phyloP scores from a whole-genome alignment of 1,284 basidiomycete species.

The Pseudozyma thailandica region DNA sequence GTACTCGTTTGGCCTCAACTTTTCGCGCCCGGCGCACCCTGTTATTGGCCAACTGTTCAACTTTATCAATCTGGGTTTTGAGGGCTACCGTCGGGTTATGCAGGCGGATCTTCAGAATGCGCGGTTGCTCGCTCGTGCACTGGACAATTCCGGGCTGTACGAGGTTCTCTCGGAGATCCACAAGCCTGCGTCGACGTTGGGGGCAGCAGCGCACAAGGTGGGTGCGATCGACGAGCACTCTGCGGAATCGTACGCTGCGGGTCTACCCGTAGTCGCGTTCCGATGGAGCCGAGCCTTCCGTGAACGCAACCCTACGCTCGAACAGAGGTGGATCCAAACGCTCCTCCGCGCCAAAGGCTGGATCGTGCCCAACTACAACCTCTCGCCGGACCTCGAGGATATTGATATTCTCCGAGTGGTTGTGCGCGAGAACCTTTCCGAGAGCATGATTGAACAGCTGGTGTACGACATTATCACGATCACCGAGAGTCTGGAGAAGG shows the following conservation, averaged over 20 bases:
- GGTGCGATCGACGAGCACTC: slow-evolving; percentile 58
- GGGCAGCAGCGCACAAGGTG: slow-evolving; percentile 58
- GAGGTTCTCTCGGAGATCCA: slow-evolving; percentile 72
- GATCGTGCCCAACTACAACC: slow-evolving; percentile 70
- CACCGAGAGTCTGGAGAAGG: slow-evolving; percentile 53
- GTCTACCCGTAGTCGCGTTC: slow-evolving; percentile 91
- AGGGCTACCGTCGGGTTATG: slow-evolving; percentile 72
- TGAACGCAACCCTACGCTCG: slow-evolving; percentile 53
- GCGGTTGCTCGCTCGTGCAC: slow-evolving; percentile 82
- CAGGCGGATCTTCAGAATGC: slow-evolving; percentile 78
- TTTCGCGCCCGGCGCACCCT: slow-evolving; percentile 87
- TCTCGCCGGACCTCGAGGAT: slow-evolving; percentile 52
- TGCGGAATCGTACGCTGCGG: slow-evolving; percentile 76
- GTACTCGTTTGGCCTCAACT: slow-evolving; percentile 86
- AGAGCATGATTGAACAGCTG: slow-evolving; percentile 63
- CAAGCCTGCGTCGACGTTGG: slow-evolving; percentile 41
- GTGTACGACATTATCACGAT: slow-evolving; percentile 64
- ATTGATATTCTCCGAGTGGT: slow-evolving; percentile 66
- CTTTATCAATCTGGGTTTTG: slow-evolving; percentile 66
- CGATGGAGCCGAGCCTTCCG: slow-evolving; percentile 77
- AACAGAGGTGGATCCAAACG: slow-evolving; percentile 90
- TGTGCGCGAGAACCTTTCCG: slow-evolving; percentile 60
- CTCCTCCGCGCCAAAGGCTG: slow-evolving; percentile 81
- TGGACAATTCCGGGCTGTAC: slow-evolving; percentile 83
- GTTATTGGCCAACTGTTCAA: slow-evolving; percentile 95